Conservation (phyloP, 805 yeast species). For the Lachancea sp. region DNA sequence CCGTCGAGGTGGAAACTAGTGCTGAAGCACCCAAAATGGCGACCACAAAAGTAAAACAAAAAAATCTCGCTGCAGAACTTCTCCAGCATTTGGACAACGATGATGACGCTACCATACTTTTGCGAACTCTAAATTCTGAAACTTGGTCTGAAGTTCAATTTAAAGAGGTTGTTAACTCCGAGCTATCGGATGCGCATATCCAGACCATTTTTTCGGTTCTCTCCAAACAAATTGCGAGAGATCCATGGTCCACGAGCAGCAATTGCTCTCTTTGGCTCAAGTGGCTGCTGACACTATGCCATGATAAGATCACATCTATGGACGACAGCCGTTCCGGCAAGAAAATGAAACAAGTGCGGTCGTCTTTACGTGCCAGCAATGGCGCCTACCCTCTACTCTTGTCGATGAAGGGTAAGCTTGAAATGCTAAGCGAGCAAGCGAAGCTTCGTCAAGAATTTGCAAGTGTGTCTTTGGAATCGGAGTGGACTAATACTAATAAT, state of each 20-base stretch:
- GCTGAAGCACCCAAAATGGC: constrained; percentile 18
- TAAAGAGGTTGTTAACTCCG: constrained; percentile 31
- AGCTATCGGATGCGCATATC: constrained; percentile 37
- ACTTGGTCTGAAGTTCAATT: constrained; percentile 28
- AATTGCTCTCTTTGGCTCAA: constrained; percentile 54
- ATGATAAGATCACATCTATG: constrained; percentile 31
- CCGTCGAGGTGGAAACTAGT: constrained; percentile 10
- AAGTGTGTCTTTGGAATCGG: constrained; percentile 30
- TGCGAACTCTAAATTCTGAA: constrained; percentile 18
- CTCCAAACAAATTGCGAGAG: constrained; percentile 40
- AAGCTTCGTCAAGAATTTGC: constrained; percentile 53
- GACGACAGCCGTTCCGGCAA: constrained; percentile 27
- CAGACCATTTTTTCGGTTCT: constrained; percentile 41
- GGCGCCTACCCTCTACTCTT: constrained; percentile 60
- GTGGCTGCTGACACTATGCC: constrained; percentile 68
- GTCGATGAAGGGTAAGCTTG: constrained; percentile 80
- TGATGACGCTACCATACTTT: constrained; percentile 25
- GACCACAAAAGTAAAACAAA: constrained; percentile 23
- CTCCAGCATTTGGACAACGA: constrained; percentile 26
- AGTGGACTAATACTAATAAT: constrained; percentile 25
- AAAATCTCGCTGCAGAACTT: constrained; percentile 22
- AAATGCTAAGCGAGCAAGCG: constrained; percentile 69
- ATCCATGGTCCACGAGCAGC: constrained; percentile 19
- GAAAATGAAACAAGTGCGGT: constrained; percentile 49
- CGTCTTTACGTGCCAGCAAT: constrained; percentile 50